Base-by-base conservation (phyloP, 163 green algal species). In the Scenedesmus sp. region DNA sequence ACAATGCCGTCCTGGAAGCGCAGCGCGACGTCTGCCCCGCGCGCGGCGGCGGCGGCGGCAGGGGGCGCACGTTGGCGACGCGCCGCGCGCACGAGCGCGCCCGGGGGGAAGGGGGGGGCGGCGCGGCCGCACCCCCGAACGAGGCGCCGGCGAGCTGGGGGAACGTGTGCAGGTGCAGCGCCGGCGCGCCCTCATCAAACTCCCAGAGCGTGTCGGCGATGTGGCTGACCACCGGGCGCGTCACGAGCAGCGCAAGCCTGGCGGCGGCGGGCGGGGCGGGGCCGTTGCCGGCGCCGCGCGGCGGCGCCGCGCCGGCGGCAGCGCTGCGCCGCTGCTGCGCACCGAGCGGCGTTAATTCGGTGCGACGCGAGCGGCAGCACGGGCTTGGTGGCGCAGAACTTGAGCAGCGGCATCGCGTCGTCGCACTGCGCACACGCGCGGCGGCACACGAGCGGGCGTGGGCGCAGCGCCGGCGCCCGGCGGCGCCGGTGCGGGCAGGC, bases 1-100 rank as follows among this genome's bases (percentile, higher is more conserved):
- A 67, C 22, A n/a, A 78, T 78, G 39, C 70, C 70, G 22, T 78
- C 70, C 26, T 64, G 29, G 50, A 78, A 78, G 14, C 34, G 24
- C 24, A 78, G 28, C 15, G 70, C 36, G 48, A 78, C 54, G 36
- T 78, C 70, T 78, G 50, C 51, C 67, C 18, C 6, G 13, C 29
- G 29, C 26, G n/a, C 10, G 10, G 39, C 39, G 10, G 39, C 39
- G n/a, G n/a, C 39, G 39, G 39, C 10, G 39, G 39, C 39, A 47
- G 39, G 7, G n/a, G n/a, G n/a, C n/a, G n/a, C n/a, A n/a, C n/a
- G n/a, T n/a, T n/a, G n/a, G n/a, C n/a, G n/a, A n/a, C n/a, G n/a
- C n/a, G n/a, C n/a, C n/a, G n/a, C n/a, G n/a, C n/a, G n/a, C n/a
- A n/a, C n/a, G n/a, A n/a, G n/a, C n/a, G n/a, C n/a, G n/a, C n/a